phyloP scores from a whole-genome alignment of 2,329 filamentous ascomycete genomes.

The Fusarium mundagurra region DNA sequence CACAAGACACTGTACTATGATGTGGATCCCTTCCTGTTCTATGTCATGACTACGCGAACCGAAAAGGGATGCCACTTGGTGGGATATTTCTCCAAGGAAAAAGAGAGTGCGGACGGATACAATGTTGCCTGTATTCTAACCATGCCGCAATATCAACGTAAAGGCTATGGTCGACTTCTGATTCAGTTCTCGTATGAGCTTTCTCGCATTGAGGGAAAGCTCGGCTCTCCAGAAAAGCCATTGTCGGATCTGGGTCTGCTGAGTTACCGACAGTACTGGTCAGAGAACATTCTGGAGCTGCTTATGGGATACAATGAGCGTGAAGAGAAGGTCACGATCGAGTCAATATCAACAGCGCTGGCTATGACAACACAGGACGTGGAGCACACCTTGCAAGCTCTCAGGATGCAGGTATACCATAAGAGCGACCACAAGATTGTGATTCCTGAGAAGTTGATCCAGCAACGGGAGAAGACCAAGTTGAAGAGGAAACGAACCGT shows the following conservation, averaged over 20 bases:
- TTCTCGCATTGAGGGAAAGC: constrained; percentile 92
- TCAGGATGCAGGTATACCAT: constrained; percentile 95
- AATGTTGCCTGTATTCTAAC: constrained; percentile 98
- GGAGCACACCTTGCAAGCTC: constrained; percentile 89
- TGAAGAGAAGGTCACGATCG: constrained; percentile 81
- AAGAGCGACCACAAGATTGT: constrained; percentile 98
- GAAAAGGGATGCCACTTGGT: constrained; percentile 93
- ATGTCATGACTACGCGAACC: constrained; percentile 92
- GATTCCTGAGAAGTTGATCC: constrained; percentile 83
- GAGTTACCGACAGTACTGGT: constrained; percentile 97
- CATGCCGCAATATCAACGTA: constrained; percentile 93
- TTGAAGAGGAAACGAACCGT: constrained; percentile 80
- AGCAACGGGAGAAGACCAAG: constrained; percentile 82
- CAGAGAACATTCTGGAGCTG: constrained; percentile 89
- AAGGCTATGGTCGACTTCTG: constrained; percentile 90
- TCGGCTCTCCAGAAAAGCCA: constrained; percentile 96
- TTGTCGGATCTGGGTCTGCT: constrained; percentile 92
- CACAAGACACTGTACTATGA: constrained; percentile 99
- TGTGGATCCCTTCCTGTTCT: constrained; percentile 98
- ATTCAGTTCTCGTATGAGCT: constrained; percentile 99
- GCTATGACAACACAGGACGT: constrained; percentile 99
- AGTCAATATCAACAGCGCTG: constrained; percentile 79
- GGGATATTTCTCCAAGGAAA: constrained; percentile 99
- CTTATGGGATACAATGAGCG: constrained; percentile 77
- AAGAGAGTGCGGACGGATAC: constrained; percentile 95